Evolutionary conservation across 257 asterid genomes (phyloP).

Genomic region (Henckelia pumila): DNA sequence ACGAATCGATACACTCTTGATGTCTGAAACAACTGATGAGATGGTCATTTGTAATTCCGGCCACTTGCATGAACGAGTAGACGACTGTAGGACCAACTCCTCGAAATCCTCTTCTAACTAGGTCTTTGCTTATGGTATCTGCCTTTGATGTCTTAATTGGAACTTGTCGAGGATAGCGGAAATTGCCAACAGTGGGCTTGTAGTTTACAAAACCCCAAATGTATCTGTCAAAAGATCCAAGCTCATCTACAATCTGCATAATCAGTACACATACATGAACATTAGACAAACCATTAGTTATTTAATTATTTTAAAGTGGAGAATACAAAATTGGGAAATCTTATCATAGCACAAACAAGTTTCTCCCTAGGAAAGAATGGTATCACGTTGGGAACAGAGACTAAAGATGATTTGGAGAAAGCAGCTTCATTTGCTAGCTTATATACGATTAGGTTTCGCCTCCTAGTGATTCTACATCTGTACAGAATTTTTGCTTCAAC

Average conservation of each 20-base stretch:
- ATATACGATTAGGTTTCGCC: not conserved
- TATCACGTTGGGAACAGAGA: not conserved
- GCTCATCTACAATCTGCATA: constrained; percentile 70
- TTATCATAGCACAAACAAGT: too few relatives aligned
- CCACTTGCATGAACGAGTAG: constrained; percentile 92
- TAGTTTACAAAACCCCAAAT: constrained; percentile 82
- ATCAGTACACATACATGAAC: constrained; percentile 17
- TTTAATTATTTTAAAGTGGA: not conserved
- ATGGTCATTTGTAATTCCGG: constrained; percentile 94
- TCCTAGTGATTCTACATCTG: not conserved
- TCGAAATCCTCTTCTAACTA: constrained; percentile 84
- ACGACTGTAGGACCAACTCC: constrained; percentile 96
- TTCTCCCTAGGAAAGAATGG: not conserved
- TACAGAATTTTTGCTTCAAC: not conserved
- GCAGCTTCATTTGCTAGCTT: not conserved
- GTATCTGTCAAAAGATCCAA: constrained; percentile 82
- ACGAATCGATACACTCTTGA: constrained; percentile 52
- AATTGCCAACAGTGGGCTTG: constrained; percentile 68
- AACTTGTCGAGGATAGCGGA: constrained; percentile 87
- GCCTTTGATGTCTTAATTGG: constrained; percentile 93
- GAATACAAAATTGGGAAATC: not conserved
- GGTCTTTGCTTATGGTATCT: constrained; percentile 88
- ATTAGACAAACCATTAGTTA: constrained; percentile 13
- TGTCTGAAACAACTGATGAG: constrained; percentile 80
- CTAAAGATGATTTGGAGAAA: not conserved